These are phyloP conservation scores for Gnaphalium uliginosum DNA, from an alignment of 129 eudicot genomes.

Conservation along the genomic window DNA sequence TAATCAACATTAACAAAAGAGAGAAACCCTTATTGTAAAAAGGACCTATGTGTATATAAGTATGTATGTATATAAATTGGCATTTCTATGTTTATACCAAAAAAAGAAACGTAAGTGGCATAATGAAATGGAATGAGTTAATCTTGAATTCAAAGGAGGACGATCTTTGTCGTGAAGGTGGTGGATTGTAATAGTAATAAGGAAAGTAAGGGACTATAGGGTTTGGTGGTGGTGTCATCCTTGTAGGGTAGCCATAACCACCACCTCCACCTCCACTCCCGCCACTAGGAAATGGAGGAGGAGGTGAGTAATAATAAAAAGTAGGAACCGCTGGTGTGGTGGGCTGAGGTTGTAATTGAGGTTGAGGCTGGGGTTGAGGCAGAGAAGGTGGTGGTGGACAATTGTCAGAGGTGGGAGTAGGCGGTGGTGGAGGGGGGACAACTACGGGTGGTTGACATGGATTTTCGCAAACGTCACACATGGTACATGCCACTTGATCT, in stretches of 20 bases:
- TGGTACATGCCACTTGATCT: conserved; percentile 29
- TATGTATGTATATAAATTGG: neutral
- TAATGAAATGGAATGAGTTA: neutral
- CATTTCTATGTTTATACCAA: neutral
- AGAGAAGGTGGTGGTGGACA: conserved; percentile 28
- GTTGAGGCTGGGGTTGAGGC: conserved; percentile 12
- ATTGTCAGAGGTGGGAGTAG: conserved; percentile 1
- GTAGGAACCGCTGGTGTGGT: conserved; percentile 22
- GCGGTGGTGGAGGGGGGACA: conserved; percentile 19
- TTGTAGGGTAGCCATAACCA: conserved; percentile 12
- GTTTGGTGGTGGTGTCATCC: conserved; percentile 22
- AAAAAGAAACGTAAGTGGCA: conserved; percentile 1
- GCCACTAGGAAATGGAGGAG: conserved; percentile 20
- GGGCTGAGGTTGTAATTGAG: conserved; percentile 4
- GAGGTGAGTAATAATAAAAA: conserved; percentile 27
- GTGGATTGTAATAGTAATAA: conserved; percentile 25
- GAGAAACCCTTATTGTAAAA: no score
- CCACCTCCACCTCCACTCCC: neutral
- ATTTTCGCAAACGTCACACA: conserved; percentile 32
- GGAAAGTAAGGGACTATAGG: conserved; percentile 26
- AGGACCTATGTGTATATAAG: neutral
- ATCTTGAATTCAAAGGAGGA: neutral
- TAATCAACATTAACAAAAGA: no score
- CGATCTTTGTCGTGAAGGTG: conserved; percentile 19
- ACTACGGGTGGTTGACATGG: conserved; percentile 21